Percentiles rank a stretch among this genome's conserved stretches.
These are phyloP conservation scores for Angophora floribunda DNA, from an alignment of 345 rosid genomes.

Conservation along the genomic window DNA sequence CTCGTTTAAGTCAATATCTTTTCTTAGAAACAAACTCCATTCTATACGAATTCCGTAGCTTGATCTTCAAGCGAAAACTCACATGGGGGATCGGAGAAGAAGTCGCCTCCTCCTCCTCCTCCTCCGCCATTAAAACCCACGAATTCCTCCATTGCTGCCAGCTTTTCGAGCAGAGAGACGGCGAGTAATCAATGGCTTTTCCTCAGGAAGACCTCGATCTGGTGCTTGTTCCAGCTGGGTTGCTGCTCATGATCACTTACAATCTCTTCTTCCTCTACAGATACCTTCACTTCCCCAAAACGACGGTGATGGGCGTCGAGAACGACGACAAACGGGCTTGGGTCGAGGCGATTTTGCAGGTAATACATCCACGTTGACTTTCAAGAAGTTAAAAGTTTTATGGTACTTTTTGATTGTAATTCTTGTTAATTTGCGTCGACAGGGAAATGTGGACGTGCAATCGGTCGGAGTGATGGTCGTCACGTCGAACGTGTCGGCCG, in stretches of 20 bases:
- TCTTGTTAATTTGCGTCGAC: background rate
- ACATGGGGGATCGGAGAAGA: background rate
- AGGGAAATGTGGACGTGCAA: background rate
- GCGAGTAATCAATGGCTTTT: background rate
- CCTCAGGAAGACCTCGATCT: conserved; percentile 48
- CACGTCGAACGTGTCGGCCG: conserved; percentile 40
- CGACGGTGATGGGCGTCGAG: conserved; percentile 59
- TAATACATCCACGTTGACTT: background rate
- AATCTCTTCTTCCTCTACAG: conserved; percentile 54
- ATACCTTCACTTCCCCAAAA: conserved; percentile 49
- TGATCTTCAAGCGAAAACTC: background rate
- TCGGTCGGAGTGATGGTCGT: conserved; percentile 29
- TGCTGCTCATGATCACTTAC: conserved; percentile 49
- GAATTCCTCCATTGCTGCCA: background rate
- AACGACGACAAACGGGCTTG: conserved; percentile 69
- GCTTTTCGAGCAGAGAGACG: background rate
- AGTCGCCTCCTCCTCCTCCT: background rate
- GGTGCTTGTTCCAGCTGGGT: conserved; percentile 53
- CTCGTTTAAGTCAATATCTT: background rate
- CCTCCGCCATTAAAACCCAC: background rate
- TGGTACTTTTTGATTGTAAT: background rate
- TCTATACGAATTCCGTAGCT: background rate
- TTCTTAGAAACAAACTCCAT: background rate
- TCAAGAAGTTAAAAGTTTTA: background rate
- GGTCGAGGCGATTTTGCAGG: conserved; percentile 67